A percentile compares a stretch with the other conserved stretches of the same genome.
These are phyloP conservation scores for Ambrosia trifida DNA, from an alignment of 129 eudicot genomes.

Conservation along the genomic window DNA sequence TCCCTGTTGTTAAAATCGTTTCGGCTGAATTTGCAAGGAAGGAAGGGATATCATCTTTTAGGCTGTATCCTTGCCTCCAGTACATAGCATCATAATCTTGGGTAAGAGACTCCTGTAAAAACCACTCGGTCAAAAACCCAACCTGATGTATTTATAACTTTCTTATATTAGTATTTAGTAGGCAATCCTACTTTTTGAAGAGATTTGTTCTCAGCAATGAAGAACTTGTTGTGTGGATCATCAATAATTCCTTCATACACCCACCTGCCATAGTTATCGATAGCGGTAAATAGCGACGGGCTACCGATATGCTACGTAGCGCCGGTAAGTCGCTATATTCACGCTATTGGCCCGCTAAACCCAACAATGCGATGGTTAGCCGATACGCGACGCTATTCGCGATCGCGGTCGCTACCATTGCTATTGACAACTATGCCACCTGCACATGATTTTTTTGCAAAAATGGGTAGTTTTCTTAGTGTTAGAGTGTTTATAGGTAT, in stretches of 20 bases:
- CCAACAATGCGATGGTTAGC: no score
- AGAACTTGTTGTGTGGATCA: constrained; percentile 94
- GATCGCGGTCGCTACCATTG: no score
- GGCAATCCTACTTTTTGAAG: constrained; percentile 67
- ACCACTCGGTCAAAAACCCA: constrained; percentile 34
- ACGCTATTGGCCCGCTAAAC: no score
- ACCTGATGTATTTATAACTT: constrained; percentile 17
- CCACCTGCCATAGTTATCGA: no score
- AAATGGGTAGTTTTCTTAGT: no score
- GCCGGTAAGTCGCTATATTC: no score
- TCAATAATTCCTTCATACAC: constrained; percentile 97
- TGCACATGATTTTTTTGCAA: no score
- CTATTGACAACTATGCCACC: no score
- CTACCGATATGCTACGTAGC: no score
- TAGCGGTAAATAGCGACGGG: no score
- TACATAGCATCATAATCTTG: constrained; percentile 94
- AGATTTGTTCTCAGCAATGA: constrained; percentile 91
- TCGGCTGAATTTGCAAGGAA: constrained; percentile 94
- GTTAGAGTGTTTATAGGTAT: no score
- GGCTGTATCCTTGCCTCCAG: constrained; percentile 95
- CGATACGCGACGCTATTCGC: no score
- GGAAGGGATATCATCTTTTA: constrained; percentile 90
- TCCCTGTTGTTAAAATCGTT: constrained; percentile 93
- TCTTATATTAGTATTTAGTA: neutral
- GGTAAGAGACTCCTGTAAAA: constrained; percentile 80